Conservation (phyloP, 2,329 filamentous ascomycete species). For the Mariannaea sp. region DNA sequence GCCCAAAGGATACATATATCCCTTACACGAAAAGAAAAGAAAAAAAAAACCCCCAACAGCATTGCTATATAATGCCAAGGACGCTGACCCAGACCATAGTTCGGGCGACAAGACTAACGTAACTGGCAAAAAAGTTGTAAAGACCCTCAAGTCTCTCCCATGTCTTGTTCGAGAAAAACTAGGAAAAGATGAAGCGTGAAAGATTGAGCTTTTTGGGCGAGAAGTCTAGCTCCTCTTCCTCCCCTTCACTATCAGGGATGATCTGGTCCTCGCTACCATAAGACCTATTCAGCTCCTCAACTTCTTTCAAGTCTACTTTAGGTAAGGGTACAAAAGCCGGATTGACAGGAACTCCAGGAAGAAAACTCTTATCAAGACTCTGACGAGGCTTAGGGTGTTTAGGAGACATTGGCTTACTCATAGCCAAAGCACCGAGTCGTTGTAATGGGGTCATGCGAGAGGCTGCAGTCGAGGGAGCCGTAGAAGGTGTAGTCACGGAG, state of each 20-base stretch:
- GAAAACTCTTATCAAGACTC: conserved; percentile 33
- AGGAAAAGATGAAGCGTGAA: conserved; percentile 53
- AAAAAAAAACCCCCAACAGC: too few relatives aligned
- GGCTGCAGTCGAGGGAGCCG: conserved; percentile 49
- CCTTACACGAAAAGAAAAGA: neutral
- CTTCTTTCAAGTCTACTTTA: conserved; percentile 57
- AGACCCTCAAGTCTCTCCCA: neutral
- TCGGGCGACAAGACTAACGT: neutral
- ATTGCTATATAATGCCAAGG: conserved; percentile 14
- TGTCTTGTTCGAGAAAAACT: conserved; percentile 4
- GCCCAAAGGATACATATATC: neutral
- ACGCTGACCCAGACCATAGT: neutral
- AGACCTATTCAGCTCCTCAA: conserved; percentile 54
- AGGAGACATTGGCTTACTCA: conserved; percentile 36
- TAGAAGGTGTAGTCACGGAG: conserved; percentile 45
- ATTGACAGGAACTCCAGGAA: conserved; percentile 52
- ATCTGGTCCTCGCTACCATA: conserved; percentile 63
- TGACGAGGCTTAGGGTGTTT: conserved; percentile 38
- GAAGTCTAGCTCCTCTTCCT: conserved; percentile 46
- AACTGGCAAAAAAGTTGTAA: neutral
- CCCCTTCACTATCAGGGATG: conserved; percentile 56
- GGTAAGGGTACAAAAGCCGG: conserved; percentile 61
- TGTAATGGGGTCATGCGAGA: conserved; percentile 58
- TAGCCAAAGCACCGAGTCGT: conserved; percentile 55
- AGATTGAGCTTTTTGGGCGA: conserved; percentile 50